Percentiles rank a stretch among this genome's conserved stretches.
These are phyloP conservation scores for Saccharomycopsis olivae DNA, from an alignment of 805 yeast species.

Conservation along the genomic window DNA sequence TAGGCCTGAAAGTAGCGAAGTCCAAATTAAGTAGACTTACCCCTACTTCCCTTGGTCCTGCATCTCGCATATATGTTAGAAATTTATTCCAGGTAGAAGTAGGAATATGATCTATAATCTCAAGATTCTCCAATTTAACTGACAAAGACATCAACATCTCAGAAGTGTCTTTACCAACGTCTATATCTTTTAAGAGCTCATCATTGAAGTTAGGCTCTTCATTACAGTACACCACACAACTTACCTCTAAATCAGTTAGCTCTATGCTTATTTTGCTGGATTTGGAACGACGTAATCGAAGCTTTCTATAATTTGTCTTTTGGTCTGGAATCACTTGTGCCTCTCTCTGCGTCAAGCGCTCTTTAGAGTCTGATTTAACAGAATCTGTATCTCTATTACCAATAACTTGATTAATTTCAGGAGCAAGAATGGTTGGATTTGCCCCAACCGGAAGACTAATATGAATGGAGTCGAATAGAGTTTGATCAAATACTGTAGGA, in stretches of 20 bases:
- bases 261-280: slow-evolving; percentile 50
- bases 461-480: slow-evolving; percentile 71
- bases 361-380: neutral
- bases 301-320: slow-evolving; percentile 28
- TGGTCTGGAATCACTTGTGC: slow-evolving; percentile 20
- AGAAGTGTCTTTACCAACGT: slow-evolving; percentile 24
- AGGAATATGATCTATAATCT: slow-evolving; percentile 65
- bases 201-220: slow-evolving; percentile 33
- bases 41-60: slow-evolving; percentile 62
- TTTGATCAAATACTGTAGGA: slow-evolving; percentile 39
- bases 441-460: slow-evolving; percentile 44
- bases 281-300: slow-evolving; percentile 56
- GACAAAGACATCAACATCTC: slow-evolving; percentile 40
- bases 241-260: slow-evolving; percentile 40
- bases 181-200: slow-evolving; percentile 17
- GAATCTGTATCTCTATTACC: slow-evolving; percentile 13
- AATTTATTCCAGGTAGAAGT: slow-evolving; percentile 89
- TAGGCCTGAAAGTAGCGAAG: slow-evolving; percentile 55
- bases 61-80: slow-evolving; percentile 54
- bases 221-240: slow-evolving; percentile 34
- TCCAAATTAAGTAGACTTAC: slow-evolving; percentile 48
- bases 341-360: neutral
- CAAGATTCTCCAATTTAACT: slow-evolving; percentile 42
- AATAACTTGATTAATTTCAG: slow-evolving; percentile 42
- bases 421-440: slow-evolving; percentile 36